Evolutionary conservation across 495 filamentous ascomycete genomes (phyloP).

Genomic region (Aspergillus sclerotiicarbonarius): DNA sequence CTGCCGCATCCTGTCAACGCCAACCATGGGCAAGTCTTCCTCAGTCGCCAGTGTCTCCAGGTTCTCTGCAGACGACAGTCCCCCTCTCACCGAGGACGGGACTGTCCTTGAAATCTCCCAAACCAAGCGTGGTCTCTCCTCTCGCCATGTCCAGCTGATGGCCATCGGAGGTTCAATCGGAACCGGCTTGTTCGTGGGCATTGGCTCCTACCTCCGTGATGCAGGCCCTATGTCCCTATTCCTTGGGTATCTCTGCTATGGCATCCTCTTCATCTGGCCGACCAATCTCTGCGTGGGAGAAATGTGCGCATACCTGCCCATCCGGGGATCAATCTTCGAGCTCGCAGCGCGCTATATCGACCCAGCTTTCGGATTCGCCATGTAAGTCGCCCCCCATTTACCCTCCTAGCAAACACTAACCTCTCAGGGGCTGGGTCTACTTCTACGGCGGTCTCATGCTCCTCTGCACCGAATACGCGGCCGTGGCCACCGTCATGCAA

Average conservation of each 20-base stretch:
- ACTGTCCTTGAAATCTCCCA: constrained; percentile 19
- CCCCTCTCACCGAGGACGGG: constrained; percentile 24
- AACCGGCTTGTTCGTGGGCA: constrained; percentile 74
- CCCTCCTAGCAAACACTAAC: constrained; percentile 16
- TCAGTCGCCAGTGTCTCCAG: too few relatives aligned
- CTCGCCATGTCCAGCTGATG: constrained; percentile 67
- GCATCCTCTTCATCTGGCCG: constrained; percentile 33
- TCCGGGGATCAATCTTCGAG: constrained; percentile 70
- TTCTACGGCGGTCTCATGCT: constrained; percentile 37
- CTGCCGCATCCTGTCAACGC: too few relatives aligned
- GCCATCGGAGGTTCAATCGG: constrained; percentile 73
- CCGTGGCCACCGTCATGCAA: constrained; percentile 65
- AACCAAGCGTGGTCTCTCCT: constrained; percentile 58
- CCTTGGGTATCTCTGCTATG: constrained; percentile 56
- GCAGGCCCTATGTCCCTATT: constrained; percentile 66
- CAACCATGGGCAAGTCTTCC: too few relatives aligned
- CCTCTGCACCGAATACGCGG: constrained; percentile 67
- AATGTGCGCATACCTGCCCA: constrained; percentile 71
- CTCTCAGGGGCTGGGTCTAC: constrained; percentile 38
- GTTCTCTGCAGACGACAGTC: constrained; percentile 11
- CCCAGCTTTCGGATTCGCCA: constrained; percentile 69
- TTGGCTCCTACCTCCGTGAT: constrained; percentile 62
- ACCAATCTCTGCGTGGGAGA: constrained; percentile 48
- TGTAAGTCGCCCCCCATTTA: constrained; percentile 21
- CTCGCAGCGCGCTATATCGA: constrained; percentile 70